These are phyloP conservation scores for Heritiera littoralis DNA, from an alignment of 345 rosid genomes.

Conservation along the genomic window DNA sequence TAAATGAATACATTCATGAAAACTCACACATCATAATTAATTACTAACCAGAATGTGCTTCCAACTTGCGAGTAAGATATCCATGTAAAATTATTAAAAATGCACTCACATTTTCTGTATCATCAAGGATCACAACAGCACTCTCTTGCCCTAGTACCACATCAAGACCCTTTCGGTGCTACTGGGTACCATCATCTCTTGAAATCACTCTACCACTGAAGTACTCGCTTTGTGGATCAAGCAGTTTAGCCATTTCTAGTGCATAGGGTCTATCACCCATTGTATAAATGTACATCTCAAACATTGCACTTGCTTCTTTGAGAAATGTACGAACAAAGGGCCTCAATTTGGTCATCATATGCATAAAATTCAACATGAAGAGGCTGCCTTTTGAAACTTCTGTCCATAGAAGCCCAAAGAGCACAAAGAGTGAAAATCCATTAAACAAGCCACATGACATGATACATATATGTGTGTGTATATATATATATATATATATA, in stretches of 20 bases:
- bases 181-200: conserved; percentile 86
- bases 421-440: background rate
- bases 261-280: conserved; percentile 94
- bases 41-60: background rate
- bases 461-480: background rate
- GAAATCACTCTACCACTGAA: conserved; percentile 72
- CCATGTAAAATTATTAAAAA: background rate
- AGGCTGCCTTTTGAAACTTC: conserved; percentile 69
- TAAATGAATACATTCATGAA: background rate
- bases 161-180: conserved; percentile 86
- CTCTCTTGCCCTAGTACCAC: conserved; percentile 85
- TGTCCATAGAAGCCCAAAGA: conserved; percentile 30
- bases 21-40: background rate
- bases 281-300: conserved; percentile 85
- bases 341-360: conserved; percentile 89
- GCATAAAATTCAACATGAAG: conserved; percentile 70
- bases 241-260: conserved; percentile 81
- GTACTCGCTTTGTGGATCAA: conserved; percentile 75
- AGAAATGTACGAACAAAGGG: conserved; percentile 77
- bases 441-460: background rate
- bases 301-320: conserved; percentile 84
- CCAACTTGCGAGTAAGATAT: background rate
- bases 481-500: too few relatives aligned
- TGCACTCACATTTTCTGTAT: conserved; percentile 75
- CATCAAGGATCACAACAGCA: conserved; percentile 86